A percentile compares a stretch with the other conserved stretches of the same genome.
Conservation (phyloP, 2,329 filamentous ascomycete species). For the Hypomyces perniciosus region DNA sequence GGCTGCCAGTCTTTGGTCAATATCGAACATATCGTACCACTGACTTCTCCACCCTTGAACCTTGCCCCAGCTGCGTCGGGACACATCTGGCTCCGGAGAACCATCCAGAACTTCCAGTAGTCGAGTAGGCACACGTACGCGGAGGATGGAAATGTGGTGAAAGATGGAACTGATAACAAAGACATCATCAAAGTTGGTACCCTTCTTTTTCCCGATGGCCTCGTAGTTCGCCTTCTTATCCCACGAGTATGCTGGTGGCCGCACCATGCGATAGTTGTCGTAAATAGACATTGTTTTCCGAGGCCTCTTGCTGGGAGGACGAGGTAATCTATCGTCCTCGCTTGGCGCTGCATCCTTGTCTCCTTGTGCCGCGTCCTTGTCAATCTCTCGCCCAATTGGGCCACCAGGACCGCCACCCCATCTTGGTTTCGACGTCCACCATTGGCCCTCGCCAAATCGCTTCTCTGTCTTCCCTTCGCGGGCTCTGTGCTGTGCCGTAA, state of each 20-base stretch:
- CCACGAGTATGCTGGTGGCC: conserved; percentile 52
- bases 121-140: conserved; percentile 51
- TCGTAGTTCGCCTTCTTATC: conserved; percentile 54
- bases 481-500: conserved; percentile 58
- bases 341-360: conserved; percentile 38
- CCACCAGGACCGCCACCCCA: conserved; percentile 60
- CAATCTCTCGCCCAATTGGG: conserved; percentile 56
- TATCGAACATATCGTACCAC: conserved; percentile 57
- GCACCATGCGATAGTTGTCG: conserved; percentile 58
- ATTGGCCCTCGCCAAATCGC: conserved; percentile 51
- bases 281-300: conserved; percentile 54
- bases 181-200: conserved; percentile 51
- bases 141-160: conserved; percentile 54
- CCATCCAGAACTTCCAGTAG: conserved; percentile 50
- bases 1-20: conserved; percentile 48
- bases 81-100: conserved; percentile 27
- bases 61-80: conserved; percentile 42
- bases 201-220: conserved; percentile 47
- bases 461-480: conserved; percentile 52
- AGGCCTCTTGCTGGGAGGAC: conserved; percentile 38
- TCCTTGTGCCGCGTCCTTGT: conserved; percentile 39
- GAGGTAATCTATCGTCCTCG: conserved; percentile 19
- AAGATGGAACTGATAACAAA: conserved; percentile 57
- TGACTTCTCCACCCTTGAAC: conserved; percentile 51
- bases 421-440: conserved; percentile 55